Base-by-base conservation (phyloP, 2,329 filamentous ascomycete species). In the Elsinoe australis region DNA sequence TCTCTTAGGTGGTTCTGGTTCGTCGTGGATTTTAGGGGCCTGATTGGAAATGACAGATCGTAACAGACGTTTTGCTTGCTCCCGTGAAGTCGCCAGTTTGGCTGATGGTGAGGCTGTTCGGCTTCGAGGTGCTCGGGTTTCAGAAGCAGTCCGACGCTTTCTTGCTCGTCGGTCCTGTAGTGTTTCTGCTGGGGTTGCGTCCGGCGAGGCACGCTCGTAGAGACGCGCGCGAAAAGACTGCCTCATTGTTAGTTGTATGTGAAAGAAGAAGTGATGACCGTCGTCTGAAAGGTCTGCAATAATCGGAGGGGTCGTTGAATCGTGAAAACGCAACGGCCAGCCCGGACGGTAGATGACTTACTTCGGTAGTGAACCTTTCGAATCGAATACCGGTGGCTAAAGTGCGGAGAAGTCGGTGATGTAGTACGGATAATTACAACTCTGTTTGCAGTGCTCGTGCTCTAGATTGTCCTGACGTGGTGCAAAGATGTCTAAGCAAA, bases 31-130 rank as follows among this genome's bases (percentile, higher is more conserved):
- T 26, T 42, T 18, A 46, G 42, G 31, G 19, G 28, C 35, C 22
- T 36, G 31, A 31, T 47, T 46, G 28, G 57, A 52, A 52, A 73
- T 69, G 44, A 73, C 65, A 15, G 69, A 69, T 18, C 68, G 64
- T 46, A 75, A 61, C 59, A 72, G 71, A 47, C 70, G 66, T 63
- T 71, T 71, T 5, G 70, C 71, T 64, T 69, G 68, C 47, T 71
- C 67, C 49, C 67, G 64, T 54, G 69, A 69, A 56, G 66, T 68
- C 64, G 70, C 71, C 71, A 75, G 68, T 61, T 71, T 70, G 66
- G 51, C 52, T 26, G 47, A 53, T 29, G 33, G 53, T 52, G 8
- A 53, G 53, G 41, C 54, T 47, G 46, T 62, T 55, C 57, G 57
- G 55, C 56, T 60, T 59, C 58, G 59, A 60, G 31, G 56, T 55